These are phyloP conservation scores for Pichia occidentalis DNA, from an alignment of 805 yeast species.

Conservation along the genomic window DNA sequence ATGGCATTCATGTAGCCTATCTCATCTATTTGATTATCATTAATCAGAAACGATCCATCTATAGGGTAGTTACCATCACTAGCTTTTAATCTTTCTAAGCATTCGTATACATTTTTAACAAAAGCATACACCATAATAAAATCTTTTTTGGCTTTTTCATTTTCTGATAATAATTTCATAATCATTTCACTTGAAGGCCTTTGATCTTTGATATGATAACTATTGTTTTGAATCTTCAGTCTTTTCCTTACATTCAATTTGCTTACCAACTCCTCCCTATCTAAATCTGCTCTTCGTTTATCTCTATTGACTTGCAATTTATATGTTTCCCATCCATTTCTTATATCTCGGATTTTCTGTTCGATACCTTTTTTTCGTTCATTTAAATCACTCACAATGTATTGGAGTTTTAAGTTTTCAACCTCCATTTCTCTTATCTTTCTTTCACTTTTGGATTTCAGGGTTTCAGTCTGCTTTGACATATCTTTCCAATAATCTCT, in stretches of 20 bases:
- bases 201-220: constrained; percentile 7
- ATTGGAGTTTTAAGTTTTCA: constrained; percentile 16
- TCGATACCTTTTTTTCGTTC: constrained; percentile 13
- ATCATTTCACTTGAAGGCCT: not conserved
- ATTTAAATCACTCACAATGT: constrained; percentile 10
- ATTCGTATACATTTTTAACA: constrained; percentile 11
- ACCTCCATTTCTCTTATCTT: constrained; percentile 17
- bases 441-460: constrained; percentile 16
- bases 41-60: constrained; percentile 12
- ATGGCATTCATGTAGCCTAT: constrained; percentile 17
- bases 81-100: constrained; percentile 13
- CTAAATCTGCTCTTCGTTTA: constrained; percentile 15
- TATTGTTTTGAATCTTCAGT: constrained; percentile 9
- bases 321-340: constrained; percentile 18
- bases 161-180: constrained; percentile 4
- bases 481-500: constrained; percentile 13
- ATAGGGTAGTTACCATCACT: constrained; percentile 13
- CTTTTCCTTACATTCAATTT: constrained; percentile 19
- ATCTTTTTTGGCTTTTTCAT: constrained; percentile 13
- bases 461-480: constrained; percentile 6
- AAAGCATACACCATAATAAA: constrained; percentile 9
- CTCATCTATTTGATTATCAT: constrained; percentile 11
- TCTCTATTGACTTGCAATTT: constrained; percentile 20
- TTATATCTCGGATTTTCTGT: constrained; percentile 11
- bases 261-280: constrained; percentile 2